Base-by-base conservation (phyloP, 257 asterid genomes). In the Jacaranda copaia region DNA sequence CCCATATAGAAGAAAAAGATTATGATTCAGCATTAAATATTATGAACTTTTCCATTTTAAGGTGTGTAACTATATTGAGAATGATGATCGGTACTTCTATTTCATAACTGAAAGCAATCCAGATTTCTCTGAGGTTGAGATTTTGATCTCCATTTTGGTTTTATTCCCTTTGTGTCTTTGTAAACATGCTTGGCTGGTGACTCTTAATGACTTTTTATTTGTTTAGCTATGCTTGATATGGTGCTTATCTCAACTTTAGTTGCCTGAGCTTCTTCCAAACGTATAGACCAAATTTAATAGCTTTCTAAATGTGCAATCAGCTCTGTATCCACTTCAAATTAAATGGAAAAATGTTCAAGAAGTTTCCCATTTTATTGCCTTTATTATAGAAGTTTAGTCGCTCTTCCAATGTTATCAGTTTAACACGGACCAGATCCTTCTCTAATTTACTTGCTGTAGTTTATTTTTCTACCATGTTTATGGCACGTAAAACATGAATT, bases 401-500 rank as follows among this genome's bases (percentile, higher is more conserved):
- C 43, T 10, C 9, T 58, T 77, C 15, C 40, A 8, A 49, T 3
- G 53, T 68, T 16, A 36, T 45, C 5, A 39, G 5, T 39, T 13
- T 61, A 56, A 1, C 43, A 56, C 8, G 13, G 40, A 60, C n/a
- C 56, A 25, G 10, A 8, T 72, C 48, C 57, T n/a, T 66, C 9
- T 59, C 42, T 73, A 38, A 46, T 59, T 13, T 46, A 45, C 20
- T 20, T 9, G 51, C 52, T 53, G 45, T 19, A 4, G 3, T 4
- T 12, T 45, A 52, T 40, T 38, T 38, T 59, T n/a, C 53, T 74
- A 18, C 61, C 73, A 38, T 58, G 57, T 76, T 76, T 57, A 13
- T 45, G 62, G 69, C 77, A 86, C 88, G 91, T 69, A 73, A 74
- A 77, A 25, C 32, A 25, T 25, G 32, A 25, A 25, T 25, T 25